Conservation (phyloP, 768 basidiomycete genomes). For the Phylloporus sp. region DNA sequence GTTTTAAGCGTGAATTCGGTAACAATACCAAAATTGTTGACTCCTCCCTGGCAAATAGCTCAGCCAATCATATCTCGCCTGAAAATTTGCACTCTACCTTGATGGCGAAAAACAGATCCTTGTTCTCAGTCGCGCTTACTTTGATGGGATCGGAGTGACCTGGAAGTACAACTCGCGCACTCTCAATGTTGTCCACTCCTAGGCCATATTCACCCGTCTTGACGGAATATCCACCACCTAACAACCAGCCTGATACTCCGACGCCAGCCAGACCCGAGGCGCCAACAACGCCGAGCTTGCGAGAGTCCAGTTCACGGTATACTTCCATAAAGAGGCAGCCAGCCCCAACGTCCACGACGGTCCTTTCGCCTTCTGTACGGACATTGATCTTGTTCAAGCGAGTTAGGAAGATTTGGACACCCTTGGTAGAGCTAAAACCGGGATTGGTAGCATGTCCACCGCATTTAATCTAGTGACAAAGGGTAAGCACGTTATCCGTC, state of each 20-base stretch:
- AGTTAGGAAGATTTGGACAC: constrained; percentile 27
- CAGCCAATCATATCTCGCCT: not conserved
- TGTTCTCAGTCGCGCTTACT: constrained; percentile 1
- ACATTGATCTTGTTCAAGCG: constrained; percentile 23
- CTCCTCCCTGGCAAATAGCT: constrained; percentile 14
- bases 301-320: constrained; percentile 16
- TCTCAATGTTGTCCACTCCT: constrained; percentile 31
- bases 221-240: constrained; percentile 35
- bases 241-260: constrained; percentile 31
- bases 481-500: not conserved
- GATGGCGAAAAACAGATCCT: constrained; percentile 5
- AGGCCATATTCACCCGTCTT: constrained; percentile 33
- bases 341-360: constrained; percentile 21
- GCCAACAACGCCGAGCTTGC: constrained; percentile 19
- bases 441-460: constrained; percentile 31
- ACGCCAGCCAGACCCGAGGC: constrained; percentile 22
- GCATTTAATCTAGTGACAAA: constrained; percentile 26
- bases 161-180: constrained; percentile 27
- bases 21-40: constrained; percentile 30
- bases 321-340: constrained; percentile 30
- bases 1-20: constrained; percentile 22
- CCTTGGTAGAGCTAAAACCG: constrained; percentile 31
- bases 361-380: not conserved
- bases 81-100: not conserved
- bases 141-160: constrained; percentile 18